Evolutionary conservation across 2,329 filamentous ascomycete species (phyloP), one percentile per base, ranked within the genome.

Genomic region (Neofusicoccum ribis): DNA sequence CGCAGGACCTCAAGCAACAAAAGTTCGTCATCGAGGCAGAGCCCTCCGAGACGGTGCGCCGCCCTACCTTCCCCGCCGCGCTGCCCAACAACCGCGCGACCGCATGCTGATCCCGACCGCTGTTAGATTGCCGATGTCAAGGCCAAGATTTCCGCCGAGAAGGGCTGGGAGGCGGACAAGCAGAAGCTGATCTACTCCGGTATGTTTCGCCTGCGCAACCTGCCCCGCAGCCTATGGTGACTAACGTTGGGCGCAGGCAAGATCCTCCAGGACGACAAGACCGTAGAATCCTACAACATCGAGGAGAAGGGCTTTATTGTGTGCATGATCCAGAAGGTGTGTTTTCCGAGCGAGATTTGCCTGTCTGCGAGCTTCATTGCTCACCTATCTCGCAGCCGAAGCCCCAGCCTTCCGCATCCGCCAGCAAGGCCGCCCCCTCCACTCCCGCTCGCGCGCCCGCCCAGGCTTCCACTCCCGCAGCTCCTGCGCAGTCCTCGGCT

Each of bases 261-360:
- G 84, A 98, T 99, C 72, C 84, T 99, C 70, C 94, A 97, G 81
- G 94, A 99, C 90, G 92, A 93, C 68, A 95, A 97, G 76, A 97
- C 93, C 2, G 91, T 99, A 72, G 92, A 93, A 79, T 93, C 91
- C 46, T 98, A 98, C 84, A 97, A 92, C 81, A 98, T 99, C 69
- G 94, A 99, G 81, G 95, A 98, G 86, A 99, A 98, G 85, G 95
- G 95, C 43, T 99, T 98, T 78, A 93, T 99, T 73, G 95, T 99
- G 67, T 99, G 95, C 83, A 97, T 99, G 89, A 89, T 96, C 73
- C 92, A 92, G 77, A 98, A 98, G 91, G 93, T 96, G 83, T 68
- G 79, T 67, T 20, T 20, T 39, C 6, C 15, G 11, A 15, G 5
- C 49, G n/a, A 27, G 3, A 14, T 23, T 12, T 9, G 15, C 11